These are phyloP conservation scores for Mortierella claussenii DNA, from an alignment of 192 early-diverging fungal species.

Conservation along the genomic window DNA sequence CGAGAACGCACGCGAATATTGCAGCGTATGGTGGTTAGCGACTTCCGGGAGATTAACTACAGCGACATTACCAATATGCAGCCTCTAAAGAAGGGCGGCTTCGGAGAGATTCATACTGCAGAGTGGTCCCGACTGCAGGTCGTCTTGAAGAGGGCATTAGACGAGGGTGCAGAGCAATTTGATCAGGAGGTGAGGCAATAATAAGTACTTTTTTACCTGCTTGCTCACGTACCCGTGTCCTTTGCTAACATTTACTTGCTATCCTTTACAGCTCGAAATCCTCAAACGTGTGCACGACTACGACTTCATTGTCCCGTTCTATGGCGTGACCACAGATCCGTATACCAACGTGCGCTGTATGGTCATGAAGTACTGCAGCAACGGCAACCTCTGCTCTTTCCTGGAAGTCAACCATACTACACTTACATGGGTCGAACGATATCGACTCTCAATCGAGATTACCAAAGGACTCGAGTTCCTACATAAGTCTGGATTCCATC, in stretches of 20 bases:
- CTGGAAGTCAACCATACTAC: conserved; percentile 35
- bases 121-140: conserved; percentile 46
- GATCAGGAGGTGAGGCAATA: conserved; percentile 36
- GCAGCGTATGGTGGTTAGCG: conserved; percentile 23
- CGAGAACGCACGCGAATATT: conserved; percentile 44
- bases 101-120: conserved; percentile 46
- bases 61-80: conserved; percentile 29
- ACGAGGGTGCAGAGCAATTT: conserved; percentile 45
- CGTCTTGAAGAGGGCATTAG: conserved; percentile 35
- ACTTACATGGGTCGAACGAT: conserved; percentile 44
- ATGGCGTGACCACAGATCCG: conserved; percentile 41
- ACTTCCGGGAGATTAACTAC: conserved; percentile 29
- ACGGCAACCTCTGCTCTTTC: conserved; percentile 49
- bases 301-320: conserved; percentile 49
- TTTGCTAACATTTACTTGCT: background rate
- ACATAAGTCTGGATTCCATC: conserved; percentile 55
- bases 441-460: conserved; percentile 51
- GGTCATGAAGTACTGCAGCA: conserved; percentile 48
- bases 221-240: background rate
- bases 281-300: conserved; percentile 50
- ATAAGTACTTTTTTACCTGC: background rate
- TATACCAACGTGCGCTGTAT: conserved; percentile 28
- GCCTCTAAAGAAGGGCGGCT: conserved; percentile 46
- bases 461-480: conserved; percentile 52
- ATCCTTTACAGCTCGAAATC: conserved; percentile 29